A percentile compares a stretch with the other conserved stretches of the same genome.
These are phyloP conservation scores for Boletus sp. DNA, from an alignment of 768 basidiomycete species.

Conservation along the genomic window DNA sequence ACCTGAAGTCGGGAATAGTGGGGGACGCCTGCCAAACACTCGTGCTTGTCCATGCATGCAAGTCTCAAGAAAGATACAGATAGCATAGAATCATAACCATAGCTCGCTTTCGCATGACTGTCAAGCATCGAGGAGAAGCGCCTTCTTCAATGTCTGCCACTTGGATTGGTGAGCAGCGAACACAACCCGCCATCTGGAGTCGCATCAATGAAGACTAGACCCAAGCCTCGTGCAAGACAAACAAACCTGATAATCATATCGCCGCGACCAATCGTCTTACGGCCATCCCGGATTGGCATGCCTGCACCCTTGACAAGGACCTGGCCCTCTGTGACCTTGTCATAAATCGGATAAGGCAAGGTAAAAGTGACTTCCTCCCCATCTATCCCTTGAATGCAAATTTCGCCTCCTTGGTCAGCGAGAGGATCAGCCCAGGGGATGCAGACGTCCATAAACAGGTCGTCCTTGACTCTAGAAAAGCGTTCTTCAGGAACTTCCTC, in stretches of 20 bases:
- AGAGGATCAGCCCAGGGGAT: constrained; percentile 55
- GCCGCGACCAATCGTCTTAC: constrained; percentile 52
- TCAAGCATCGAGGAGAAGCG: constrained; percentile 27
- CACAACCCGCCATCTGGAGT: constrained; percentile 31
- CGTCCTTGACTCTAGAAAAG: constrained; percentile 55
- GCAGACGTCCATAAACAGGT: constrained; percentile 52
- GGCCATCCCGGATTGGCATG: constrained; percentile 62
- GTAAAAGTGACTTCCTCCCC: constrained; percentile 49
- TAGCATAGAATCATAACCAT: constrained; percentile 20
- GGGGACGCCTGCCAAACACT: constrained; percentile 6
- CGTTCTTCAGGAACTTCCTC: constrained; percentile 56
- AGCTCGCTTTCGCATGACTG: constrained; percentile 1
- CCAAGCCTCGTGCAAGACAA: constrained; percentile 2
- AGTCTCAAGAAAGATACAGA: constrained; percentile 15
- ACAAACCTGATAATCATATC: constrained; percentile 59
- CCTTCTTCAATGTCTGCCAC: constrained; percentile 31
- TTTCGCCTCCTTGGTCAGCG: constrained; percentile 43
- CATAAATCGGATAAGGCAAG: constrained; percentile 51
- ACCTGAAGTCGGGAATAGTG: constrained; percentile 8
- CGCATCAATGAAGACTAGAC: neutral
- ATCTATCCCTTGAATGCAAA: constrained; percentile 55
- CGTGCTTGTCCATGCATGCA: constrained; percentile 17
- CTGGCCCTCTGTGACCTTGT: constrained; percentile 48
- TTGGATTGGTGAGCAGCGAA: constrained; percentile 31
- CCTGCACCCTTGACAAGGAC: constrained; percentile 55